Evolutionary conservation across 2,329 filamentous ascomycete species (phyloP).

Genomic region (Elsinoe necatrix): DNA sequence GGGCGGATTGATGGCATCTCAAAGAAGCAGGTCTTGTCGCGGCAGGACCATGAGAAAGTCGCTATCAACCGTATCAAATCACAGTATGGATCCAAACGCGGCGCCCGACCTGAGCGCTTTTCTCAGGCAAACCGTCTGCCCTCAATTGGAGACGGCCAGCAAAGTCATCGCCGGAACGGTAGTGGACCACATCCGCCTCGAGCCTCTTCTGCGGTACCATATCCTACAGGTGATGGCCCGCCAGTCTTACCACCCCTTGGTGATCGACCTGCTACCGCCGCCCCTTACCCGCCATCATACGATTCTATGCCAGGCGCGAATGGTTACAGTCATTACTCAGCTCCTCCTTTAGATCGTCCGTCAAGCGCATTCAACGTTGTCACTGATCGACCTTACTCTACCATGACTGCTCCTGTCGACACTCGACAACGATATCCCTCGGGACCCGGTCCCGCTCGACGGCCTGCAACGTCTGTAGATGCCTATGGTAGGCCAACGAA

Average conservation of each 20-base stretch:
- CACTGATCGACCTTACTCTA: constrained; percentile 31
- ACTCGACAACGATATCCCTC: constrained; percentile 17
- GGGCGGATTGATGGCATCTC: constrained; percentile 75
- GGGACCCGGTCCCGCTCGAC: constrained; percentile 1
- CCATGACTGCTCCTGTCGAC: constrained; percentile 19
- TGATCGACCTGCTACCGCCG: constrained; percentile 48
- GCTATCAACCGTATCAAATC: constrained; percentile 75
- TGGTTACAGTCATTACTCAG: background rate
- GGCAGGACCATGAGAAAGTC: constrained; percentile 85
- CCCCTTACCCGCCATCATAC: constrained; percentile 55
- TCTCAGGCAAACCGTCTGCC: constrained; percentile 33
- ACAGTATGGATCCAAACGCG: constrained; percentile 44
- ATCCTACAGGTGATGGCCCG: constrained; percentile 24
- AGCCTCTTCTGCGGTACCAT: constrained; percentile 33
- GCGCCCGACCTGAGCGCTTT: constrained; percentile 39
- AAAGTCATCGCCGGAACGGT: background rate
- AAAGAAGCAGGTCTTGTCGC: constrained; percentile 68
- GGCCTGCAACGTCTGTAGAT: constrained; percentile 11
- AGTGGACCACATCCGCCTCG: constrained; percentile 10
- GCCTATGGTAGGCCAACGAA: constrained; percentile 19
- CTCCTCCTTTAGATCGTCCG: constrained; percentile 38
- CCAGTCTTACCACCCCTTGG: constrained; percentile 27
- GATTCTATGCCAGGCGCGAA: background rate
- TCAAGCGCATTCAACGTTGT: constrained; percentile 45
- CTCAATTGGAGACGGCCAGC: constrained; percentile 29